Evolutionary conservation across 75 land plant species (phyloP).

Genomic region (Picea sitchensis): DNA sequence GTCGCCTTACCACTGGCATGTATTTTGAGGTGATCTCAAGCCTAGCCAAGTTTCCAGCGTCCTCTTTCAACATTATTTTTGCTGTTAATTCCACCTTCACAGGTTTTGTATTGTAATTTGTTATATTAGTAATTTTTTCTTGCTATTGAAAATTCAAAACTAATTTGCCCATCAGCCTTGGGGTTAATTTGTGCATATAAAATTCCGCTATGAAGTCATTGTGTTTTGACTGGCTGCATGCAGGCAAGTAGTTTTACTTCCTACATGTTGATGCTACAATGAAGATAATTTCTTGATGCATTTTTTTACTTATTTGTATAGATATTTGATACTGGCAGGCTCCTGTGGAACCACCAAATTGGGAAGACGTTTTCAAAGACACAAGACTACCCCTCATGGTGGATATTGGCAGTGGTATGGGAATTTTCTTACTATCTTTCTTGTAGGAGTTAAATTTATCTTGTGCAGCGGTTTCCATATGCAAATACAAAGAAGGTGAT

Average conservation of each 20-base stretch:
- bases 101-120: background rate
- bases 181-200: background rate
- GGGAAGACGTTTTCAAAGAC: slow-evolving; percentile 67
- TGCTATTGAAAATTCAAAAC: background rate
- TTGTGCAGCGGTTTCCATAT: too few relatives aligned
- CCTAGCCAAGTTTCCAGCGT: background rate
- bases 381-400: slow-evolving; percentile 75
- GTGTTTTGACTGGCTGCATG: background rate
- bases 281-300: slow-evolving; percentile 1
- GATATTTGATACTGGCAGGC: slow-evolving; percentile 29
- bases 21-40: background rate
- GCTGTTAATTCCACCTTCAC: background rate
- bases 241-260: background rate
- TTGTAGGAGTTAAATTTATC: too few relatives aligned
- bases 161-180: background rate
- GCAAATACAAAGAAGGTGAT: too few relatives aligned
- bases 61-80: background rate
- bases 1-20: background rate
- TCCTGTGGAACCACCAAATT: slow-evolving; percentile 56
- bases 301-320: background rate
- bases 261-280: background rate
- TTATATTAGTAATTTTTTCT: background rate
- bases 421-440: too few relatives aligned
- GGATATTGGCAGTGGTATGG: slow-evolving; percentile 87
- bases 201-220: background rate